Conservation (phyloP, 2,329 filamentous ascomycete species). For the Fusarium verticillioides region DNA sequence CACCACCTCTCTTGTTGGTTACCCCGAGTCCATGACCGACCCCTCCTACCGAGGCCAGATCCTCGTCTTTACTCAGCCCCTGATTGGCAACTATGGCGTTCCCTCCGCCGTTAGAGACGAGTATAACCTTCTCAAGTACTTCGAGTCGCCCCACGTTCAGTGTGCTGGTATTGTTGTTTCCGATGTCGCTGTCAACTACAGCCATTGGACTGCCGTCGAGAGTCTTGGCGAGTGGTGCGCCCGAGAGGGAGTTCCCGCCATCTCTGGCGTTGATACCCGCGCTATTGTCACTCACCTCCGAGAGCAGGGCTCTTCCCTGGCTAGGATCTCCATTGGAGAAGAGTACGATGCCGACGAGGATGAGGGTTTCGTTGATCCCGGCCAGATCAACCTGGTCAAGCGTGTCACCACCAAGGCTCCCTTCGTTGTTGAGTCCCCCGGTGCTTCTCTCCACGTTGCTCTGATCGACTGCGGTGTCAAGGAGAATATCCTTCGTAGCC, state of each 20-base stretch:
- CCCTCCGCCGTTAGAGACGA: slow-evolving; percentile 86
- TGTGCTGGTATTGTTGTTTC: slow-evolving; percentile 95
- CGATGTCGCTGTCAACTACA: slow-evolving; percentile 93
- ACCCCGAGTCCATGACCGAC: slow-evolving; percentile 94
- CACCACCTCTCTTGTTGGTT: slow-evolving; percentile 96
- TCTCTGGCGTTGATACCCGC: slow-evolving; percentile 96
- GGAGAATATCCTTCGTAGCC: slow-evolving; percentile 97
- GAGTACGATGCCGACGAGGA: slow-evolving; percentile 99
- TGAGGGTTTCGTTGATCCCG: slow-evolving; percentile 93
- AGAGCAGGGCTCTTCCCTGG: slow-evolving; percentile 95
- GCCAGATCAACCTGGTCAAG: slow-evolving; percentile 95
- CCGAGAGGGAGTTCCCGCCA: slow-evolving; percentile 93
- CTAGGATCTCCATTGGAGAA: slow-evolving; percentile 92
- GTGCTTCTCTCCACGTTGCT: slow-evolving; percentile 88
- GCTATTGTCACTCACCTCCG: slow-evolving; percentile 95
- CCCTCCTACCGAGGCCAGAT: slow-evolving; percentile 94
- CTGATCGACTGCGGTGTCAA: slow-evolving; percentile 99
- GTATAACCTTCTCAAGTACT: slow-evolving; percentile 94
- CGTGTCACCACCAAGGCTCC: slow-evolving; percentile 98
- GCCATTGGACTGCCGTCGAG: slow-evolving; percentile 98
- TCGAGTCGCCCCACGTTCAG: slow-evolving; percentile 97
- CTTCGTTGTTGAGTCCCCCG: slow-evolving; percentile 89
- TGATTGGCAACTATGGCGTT: slow-evolving; percentile 99
- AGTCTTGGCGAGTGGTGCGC: slow-evolving; percentile 94
- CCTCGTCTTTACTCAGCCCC: slow-evolving; percentile 95